Evolutionary conservation across 2,329 filamentous ascomycete species (phyloP), one percentile per base, ranked within the genome.

Genomic region (Bretziella fagacearum): DNA sequence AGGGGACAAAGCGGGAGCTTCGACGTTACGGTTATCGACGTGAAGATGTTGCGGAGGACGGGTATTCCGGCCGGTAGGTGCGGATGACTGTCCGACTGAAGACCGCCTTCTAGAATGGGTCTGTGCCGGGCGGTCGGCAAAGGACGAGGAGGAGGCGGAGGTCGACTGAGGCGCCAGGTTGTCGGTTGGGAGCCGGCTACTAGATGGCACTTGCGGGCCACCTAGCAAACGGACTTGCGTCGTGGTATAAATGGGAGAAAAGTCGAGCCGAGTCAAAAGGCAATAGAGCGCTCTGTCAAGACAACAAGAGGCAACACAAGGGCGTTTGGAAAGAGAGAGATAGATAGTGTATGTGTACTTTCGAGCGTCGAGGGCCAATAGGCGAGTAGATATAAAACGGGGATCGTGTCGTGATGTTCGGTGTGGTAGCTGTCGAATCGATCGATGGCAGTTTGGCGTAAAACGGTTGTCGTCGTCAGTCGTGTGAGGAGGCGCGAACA

Each of bases 31-130:
- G 29, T 45, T 35, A 26, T 51, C 49, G n/a, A 51, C 49, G 11
- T 47, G 35, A n/a, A 51, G 41, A n/a, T 39, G 36, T 35, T 47
- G 45, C 26, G 41, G 41, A 17, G 41, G n/a, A n/a, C 49, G 49
- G 45, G 44, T 47, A 26, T 44, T 48, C 27, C 49, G 46, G 54
- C 56, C 46, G 57, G 54, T 42, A 56, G 59, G 52, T 57, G 56
- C 53, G 61, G 57, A 45, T 58, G 53, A 37, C 57, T 58, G 56
- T 50, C 58, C 62, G 44, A 62, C 62, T 43, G 69, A 67, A 48
- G 69, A 71, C 58, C 65, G 65, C 55, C 68, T 63, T 55, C 68
- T 63, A 55, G 70, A 69, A 54, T 73, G 68, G 42, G 64, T 65
- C 50, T 62, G 62, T 47, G 59, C 56, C 52, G 68, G 65, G 54